Base-by-base conservation (phyloP, 1,284 basidiomycete species). In the Cutaneotrichosporon sp. region DNA sequence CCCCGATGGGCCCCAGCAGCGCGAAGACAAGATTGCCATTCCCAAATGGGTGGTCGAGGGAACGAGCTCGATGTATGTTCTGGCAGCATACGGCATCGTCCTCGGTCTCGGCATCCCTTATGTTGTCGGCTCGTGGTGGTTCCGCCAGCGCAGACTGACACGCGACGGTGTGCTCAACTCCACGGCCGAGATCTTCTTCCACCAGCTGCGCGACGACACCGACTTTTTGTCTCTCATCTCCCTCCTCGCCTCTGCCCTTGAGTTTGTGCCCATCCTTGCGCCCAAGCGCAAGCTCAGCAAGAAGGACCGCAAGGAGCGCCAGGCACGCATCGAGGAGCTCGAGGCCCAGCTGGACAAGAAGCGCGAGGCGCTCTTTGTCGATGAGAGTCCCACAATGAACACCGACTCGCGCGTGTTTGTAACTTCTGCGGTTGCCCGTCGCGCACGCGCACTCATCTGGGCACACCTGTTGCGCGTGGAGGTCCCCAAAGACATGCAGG, bases 101-200 rank as follows among this genome's bases (percentile, higher is more conserved):
- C 86, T 99, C 56, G 96, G 93, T 52, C 84, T 87, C 45, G 81
- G 85, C 3, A 81, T 98, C 18, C 96, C 96, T 30, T 83, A 81
- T 54, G 77, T 93, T n/a, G 92, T 92, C 56, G 89, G 90, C 18
- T 83, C 84, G 50, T 99, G 96, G 96, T 99, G 96, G 96, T 98
- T 97, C 70, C 90, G 91, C 15, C 90, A 86, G 63, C 82, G 89
- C 51, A 81, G 85, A 59, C 85, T 84, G 71, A 98, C 96, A 26
- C 96, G 97, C 72, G 96, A 98, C 65, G 90, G 91, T 40, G 81
- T 97, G 49, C 80, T 90, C 60, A 85, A 87, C 46, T 79, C 79
- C 41, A 90, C 91, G 0, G 94, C 94, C 1, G 85, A 91, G 45
- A 79, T 81, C 2, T 96, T 93, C 79, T 98, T 97, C 83, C 89